Conservation (phyloP, 257 asterid genomes). For the Verbena officinalis region DNA sequence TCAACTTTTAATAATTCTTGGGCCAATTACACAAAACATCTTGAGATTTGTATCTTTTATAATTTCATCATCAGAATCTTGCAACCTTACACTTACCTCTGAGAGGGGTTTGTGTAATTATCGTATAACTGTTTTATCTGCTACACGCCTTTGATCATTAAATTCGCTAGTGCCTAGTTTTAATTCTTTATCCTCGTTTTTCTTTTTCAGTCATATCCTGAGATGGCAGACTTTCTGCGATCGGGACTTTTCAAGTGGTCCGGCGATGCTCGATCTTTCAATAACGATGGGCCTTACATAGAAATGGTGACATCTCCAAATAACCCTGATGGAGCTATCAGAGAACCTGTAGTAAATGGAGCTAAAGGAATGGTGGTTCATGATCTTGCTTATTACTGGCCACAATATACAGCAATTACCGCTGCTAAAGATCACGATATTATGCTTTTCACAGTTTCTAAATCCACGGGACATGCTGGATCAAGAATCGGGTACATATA, state of each 20-base stretch:
- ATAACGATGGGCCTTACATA: slow-evolving; percentile 55
- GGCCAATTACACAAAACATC: too few relatives aligned
- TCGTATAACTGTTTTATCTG: too few relatives aligned
- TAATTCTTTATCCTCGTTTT: background rate
- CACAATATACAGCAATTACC: slow-evolving; percentile 81
- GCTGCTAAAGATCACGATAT: slow-evolving; percentile 58
- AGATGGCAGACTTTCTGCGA: slow-evolving; percentile 47
- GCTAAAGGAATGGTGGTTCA: slow-evolving; percentile 51
- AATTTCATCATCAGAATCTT: too few relatives aligned
- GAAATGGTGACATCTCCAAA: slow-evolving; percentile 84
- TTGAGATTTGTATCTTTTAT: too few relatives aligned
- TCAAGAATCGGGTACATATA: slow-evolving; percentile 83
- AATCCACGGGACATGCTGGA: slow-evolving; percentile 94
- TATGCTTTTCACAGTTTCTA: slow-evolving; percentile 86
- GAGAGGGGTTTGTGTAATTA: too few relatives aligned
- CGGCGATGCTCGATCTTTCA: slow-evolving; percentile 65
- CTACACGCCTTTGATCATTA: slow-evolving; percentile 3
- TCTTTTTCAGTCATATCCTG: slow-evolving; percentile 61
- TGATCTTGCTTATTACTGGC: slow-evolving; percentile 93
- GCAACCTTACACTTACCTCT: too few relatives aligned
- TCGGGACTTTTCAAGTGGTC: slow-evolving; percentile 71
- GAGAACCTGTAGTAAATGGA: slow-evolving; percentile 60
- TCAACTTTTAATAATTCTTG: too few relatives aligned
- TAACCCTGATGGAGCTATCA: slow-evolving; percentile 62
- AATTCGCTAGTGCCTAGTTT: background rate